Conservation (phyloP, 148 eudicot species). For the Salicornia ramosissima region DNA sequence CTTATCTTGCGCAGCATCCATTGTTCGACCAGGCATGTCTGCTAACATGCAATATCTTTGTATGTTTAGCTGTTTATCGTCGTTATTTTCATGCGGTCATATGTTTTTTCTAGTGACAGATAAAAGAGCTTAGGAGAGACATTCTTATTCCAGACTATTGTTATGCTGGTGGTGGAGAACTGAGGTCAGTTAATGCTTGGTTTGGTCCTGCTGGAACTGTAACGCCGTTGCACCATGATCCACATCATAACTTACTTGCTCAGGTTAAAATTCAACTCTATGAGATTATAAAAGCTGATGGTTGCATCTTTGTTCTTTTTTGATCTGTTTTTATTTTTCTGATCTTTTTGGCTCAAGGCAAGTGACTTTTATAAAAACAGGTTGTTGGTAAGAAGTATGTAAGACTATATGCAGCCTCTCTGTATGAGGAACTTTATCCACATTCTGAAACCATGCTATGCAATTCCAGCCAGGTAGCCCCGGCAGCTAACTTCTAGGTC, state of each 20-base stretch:
- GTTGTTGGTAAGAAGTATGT: conserved; percentile 93
- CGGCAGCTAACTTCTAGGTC: neutral
- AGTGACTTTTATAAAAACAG: conserved; percentile 45
- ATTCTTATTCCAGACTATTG: conserved; percentile 87
- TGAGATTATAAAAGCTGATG: neutral
- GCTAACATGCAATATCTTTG: conserved; percentile 19
- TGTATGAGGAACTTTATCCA: conserved; percentile 80
- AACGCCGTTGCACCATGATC: conserved; percentile 96
- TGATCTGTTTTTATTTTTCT: conserved; percentile 5
- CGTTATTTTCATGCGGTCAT: conserved; percentile 26
- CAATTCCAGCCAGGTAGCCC: conserved; percentile 90
- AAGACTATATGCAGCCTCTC: conserved; percentile 78
- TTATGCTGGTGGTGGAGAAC: conserved; percentile 85
- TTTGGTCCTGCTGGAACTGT: conserved; percentile 98
- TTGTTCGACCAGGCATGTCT: conserved; percentile 93
- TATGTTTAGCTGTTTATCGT: conserved; percentile 2
- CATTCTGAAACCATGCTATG: conserved; percentile 78
- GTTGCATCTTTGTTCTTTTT: neutral
- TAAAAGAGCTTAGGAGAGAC: conserved; percentile 80
- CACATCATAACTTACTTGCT: conserved; percentile 92
- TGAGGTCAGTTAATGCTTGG: conserved; percentile 91
- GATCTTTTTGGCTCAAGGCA: conserved; percentile 19
- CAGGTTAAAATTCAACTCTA: conserved; percentile 47
- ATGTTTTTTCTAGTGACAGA: conserved; percentile 54
- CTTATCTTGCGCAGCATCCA: conserved; percentile 96